Percentiles rank a stretch among this genome's conserved stretches.
Evolutionary conservation across 2,329 filamentous ascomycete genomes (phyloP).

Genomic region (Venturia nashicola): DNA sequence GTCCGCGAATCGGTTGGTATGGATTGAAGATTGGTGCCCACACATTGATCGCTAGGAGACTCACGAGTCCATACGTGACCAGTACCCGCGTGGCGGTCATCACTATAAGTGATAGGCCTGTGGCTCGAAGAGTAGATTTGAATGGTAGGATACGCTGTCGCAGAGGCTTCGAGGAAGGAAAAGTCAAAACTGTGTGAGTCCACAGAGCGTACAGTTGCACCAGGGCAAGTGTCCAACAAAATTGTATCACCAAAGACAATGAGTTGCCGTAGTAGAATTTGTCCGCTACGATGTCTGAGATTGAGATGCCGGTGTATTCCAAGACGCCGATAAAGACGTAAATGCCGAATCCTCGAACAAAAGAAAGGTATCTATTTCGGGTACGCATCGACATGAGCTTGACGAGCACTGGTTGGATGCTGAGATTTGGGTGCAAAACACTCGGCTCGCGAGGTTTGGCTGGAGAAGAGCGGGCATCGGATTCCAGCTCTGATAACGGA

Average conservation of each 20-base stretch:
- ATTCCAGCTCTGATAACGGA: neutral
- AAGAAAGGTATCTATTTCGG: neutral
- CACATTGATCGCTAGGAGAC: neutral
- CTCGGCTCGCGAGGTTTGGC: neutral
- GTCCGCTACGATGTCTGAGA: neutral
- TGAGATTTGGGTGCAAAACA: neutral
- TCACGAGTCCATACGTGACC: neutral
- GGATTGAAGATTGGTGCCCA: neutral
- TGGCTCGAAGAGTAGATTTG: neutral
- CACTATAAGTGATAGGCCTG: neutral
- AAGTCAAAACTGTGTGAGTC: neutral
- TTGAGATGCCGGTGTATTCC: neutral
- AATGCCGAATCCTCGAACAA: neutral
- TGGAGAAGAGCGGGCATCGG: neutral
- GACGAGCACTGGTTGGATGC: neutral
- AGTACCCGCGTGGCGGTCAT: neutral
- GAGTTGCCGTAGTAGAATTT: neutral
- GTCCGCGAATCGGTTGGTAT: neutral
- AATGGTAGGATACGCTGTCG: neutral
- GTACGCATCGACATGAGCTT: neutral
- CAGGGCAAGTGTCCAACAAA: neutral
- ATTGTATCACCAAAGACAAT: neutral
- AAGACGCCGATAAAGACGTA: neutral
- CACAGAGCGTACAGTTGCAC: neutral
- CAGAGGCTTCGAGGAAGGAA: neutral